These are phyloP conservation scores for Pezizomycotina sp. DNA, from an alignment of 2,329 filamentous ascomycete genomes.

Conservation along the genomic window DNA sequence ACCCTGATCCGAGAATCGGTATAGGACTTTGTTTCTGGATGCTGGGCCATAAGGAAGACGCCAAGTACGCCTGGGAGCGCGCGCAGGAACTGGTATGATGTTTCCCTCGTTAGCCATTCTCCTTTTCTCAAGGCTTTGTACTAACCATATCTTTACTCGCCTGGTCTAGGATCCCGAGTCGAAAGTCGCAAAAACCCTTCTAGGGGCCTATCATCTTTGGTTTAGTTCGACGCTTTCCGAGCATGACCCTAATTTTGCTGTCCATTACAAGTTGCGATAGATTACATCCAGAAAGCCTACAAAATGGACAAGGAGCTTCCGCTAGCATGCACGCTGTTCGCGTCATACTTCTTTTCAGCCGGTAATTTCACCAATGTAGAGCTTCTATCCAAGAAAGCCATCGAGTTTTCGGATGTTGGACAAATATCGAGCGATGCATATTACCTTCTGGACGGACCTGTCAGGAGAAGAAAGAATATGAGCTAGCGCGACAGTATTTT, in stretches of 20 bases:
- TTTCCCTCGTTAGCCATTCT: conserved; percentile 10
- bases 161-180: conserved; percentile 52
- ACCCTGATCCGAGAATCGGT: conserved; percentile 88
- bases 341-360: conserved; percentile 70
- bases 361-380: conserved; percentile 71
- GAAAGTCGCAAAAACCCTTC: conserved; percentile 75
- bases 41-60: conserved; percentile 82
- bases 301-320: conserved; percentile 85
- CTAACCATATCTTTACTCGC: conserved; percentile 18
- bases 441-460: conserved; percentile 84
- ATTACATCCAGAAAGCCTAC: conserved; percentile 85
- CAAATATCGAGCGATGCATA: conserved; percentile 93
- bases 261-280: conserved; percentile 78
- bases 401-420: conserved; percentile 90
- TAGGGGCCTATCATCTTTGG: conserved; percentile 80
- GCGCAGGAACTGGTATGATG: conserved; percentile 43
- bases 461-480: conserved; percentile 60
- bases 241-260: conserved; percentile 68
- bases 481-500: conserved; percentile 72
- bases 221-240: conserved; percentile 67
- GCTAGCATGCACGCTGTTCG: conserved; percentile 77
- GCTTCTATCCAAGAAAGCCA: conserved; percentile 74
- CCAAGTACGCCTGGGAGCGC: conserved; percentile 77
- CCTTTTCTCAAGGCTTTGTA: conserved; percentile 1
- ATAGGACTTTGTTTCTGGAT: conserved; percentile 97